These are phyloP conservation scores for Phytopythium cucurbitacearum DNA, from an alignment of 352 stramenopile genomes.

Conservation along the genomic window DNA sequence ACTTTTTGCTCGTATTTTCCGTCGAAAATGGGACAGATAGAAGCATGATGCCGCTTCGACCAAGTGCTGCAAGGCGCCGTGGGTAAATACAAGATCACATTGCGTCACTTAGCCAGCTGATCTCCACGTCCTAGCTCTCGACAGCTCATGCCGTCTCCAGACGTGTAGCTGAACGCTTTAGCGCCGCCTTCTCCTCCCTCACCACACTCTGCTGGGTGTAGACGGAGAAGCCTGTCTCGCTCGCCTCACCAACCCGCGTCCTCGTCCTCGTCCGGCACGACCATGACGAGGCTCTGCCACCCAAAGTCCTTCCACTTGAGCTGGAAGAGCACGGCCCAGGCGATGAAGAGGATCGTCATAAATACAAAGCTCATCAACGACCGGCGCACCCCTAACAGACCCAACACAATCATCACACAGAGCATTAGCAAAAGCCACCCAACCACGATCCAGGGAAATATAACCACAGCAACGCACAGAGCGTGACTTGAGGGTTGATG, in stretches of 20 bases:
- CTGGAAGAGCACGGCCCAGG: slow-evolving; percentile 79
- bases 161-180: no score
- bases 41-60: no score
- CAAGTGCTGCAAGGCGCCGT: no score
- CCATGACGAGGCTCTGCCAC: slow-evolving; percentile 75
- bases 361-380: slow-evolving; percentile 70
- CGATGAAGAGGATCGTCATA: slow-evolving; percentile 65
- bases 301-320: slow-evolving; percentile 84
- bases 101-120: no score
- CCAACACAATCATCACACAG: background rate
- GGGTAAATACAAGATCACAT: no score
- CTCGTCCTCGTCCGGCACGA: slow-evolving; percentile 58
- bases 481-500: slow-evolving; percentile 61
- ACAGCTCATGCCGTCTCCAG: no score
- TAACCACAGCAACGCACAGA: slow-evolving; percentile 44
- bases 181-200: no score
- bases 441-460: background rate
- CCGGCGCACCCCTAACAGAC: slow-evolving; percentile 57
- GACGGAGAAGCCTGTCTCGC: no score
- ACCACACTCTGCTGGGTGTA: no score
- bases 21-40: no score
- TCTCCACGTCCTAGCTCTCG: no score
- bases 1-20: no score
- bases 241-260: slow-evolving; percentile 58
- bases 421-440: background rate